phyloP scores from a whole-genome alignment of 148 eudicot species.

The Spergularia bocconei region DNA sequence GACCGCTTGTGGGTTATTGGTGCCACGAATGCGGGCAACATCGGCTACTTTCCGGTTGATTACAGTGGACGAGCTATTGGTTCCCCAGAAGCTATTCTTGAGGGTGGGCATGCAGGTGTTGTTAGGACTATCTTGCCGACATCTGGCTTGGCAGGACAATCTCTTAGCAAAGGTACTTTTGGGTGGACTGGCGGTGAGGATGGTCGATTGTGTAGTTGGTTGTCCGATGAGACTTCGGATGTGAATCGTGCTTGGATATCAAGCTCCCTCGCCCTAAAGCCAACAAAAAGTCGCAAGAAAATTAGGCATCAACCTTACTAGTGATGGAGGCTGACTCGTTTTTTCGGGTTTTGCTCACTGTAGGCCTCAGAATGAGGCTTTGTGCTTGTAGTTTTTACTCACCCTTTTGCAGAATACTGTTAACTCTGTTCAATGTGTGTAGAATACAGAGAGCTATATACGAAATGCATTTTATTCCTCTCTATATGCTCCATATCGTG shows the following conservation, averaged over 20 bases:
- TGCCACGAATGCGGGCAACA: slow-evolving; percentile 73
- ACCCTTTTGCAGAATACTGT: not conserved
- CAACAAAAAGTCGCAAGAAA: slow-evolving; percentile 48
- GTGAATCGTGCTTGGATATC: slow-evolving; percentile 75
- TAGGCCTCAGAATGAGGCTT: not conserved
- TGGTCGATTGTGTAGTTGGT: slow-evolving; percentile 95
- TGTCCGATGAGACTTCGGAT: slow-evolving; percentile 54
- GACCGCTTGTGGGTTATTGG: slow-evolving; percentile 77
- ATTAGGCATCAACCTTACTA: slow-evolving; percentile 76
- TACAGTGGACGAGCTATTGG: slow-evolving; percentile 37
- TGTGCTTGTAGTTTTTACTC: not conserved
- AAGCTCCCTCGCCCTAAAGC: slow-evolving; percentile 47
- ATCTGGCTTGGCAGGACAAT: slow-evolving; percentile 28
- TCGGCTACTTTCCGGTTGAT: slow-evolving; percentile 84
- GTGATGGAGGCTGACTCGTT: not conserved
- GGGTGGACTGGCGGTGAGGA: slow-evolving; percentile 99
- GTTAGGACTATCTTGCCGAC: slow-evolving; percentile 72
- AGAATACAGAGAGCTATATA: not conserved
- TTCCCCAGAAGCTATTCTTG: slow-evolving; percentile 76
- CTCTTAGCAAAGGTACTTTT: slow-evolving; percentile 50
- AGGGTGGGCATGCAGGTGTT: slow-evolving; percentile 77
- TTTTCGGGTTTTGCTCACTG: not conserved
- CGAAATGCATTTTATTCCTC: not conserved
- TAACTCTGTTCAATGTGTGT: not conserved
- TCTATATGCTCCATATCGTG: not conserved